Conservation (phyloP, 2,329 filamentous ascomycete genomes). For the Colletotrichum sp. region DNA sequence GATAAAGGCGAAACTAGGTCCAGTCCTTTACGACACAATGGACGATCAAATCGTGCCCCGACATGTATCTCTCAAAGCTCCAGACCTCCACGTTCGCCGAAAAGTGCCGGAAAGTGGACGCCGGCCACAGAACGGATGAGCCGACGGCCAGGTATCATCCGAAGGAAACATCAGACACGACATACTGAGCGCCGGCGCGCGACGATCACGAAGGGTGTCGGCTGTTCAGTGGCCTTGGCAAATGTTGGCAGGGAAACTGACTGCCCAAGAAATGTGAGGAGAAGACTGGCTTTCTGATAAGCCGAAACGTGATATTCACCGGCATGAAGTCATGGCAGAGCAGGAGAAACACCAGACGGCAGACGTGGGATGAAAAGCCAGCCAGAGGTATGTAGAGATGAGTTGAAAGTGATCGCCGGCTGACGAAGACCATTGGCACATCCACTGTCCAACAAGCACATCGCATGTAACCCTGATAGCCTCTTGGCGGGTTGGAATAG, state of each 20-base stretch:
- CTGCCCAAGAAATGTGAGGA: not conserved
- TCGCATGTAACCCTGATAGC: not conserved
- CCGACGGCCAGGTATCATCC: not conserved
- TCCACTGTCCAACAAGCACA: not conserved
- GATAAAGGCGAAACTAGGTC: not conserved
- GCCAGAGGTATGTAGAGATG: not conserved
- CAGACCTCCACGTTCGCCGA: not conserved
- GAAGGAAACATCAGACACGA: conserved; percentile 5
- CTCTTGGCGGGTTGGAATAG: not conserved
- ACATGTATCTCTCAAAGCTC: not conserved
- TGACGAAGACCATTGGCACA: not conserved
- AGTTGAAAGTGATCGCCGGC: not conserved
- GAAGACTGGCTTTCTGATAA: not conserved
- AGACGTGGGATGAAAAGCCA: not conserved
- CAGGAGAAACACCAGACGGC: not conserved
- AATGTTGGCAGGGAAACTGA: not conserved
- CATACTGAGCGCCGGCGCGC: not conserved
- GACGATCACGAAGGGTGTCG: not conserved
- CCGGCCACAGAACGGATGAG: not conserved
- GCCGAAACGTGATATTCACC: not conserved
- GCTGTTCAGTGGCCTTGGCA: not conserved
- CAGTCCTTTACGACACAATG: not conserved
- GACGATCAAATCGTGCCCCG: not conserved
- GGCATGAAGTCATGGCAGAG: not conserved
- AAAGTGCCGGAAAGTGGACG: conserved; percentile 1